Base-by-base conservation (phyloP, 2,329 filamentous ascomycete genomes). In the Trichoderma gracile region DNA sequence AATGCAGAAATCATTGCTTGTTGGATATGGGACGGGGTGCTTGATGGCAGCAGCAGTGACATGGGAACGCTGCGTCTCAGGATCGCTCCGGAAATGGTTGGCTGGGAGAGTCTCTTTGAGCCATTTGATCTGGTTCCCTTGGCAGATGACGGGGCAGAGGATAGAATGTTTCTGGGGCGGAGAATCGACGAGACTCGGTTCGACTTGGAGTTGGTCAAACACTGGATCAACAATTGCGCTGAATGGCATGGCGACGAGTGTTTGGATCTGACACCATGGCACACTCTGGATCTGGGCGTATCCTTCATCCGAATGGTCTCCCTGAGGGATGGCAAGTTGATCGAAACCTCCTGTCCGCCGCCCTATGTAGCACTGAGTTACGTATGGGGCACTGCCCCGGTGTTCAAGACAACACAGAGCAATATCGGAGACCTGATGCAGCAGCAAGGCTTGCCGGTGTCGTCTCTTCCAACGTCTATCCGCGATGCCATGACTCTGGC, bases 1-100 rank as follows among this genome's bases (percentile, higher is more conserved):
- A 40, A 63, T 25, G 43, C 45, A 12, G 61, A 63, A 14, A 33
- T 65, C 10, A 63, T 65, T 33, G 63, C 63, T 19, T 63, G 63
- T 23, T 65, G 63, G 63, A 9, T 65, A 21, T 65, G 63, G 63
- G 63, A 65, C 10, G 63, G 57, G 23, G 42, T 63, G 17, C 49
- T 65, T 8, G 27, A 46, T 19, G 19, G 9, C 3, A 25, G 60
- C n/a, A 30, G 12, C 23, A 21, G 3, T 19, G 56, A 65, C 38
- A 43, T 47, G 23, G 58, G 40, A 52, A 54, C 63, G 9, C 58
- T 65, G 17, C 60, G 63, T 9, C 27, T 65, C 7, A 52, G 63
- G 19, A 19, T 62, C 10, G 57, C 63, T 15, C 61, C 61, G 2
- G 61, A 63, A 38, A 57, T 63, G n/a, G 23, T 63, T 10, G 61